Evolutionary conservation across 2,329 filamentous ascomycete species (phyloP), one percentile per base, ranked within the genome.

Genomic region (Penicillium sp.): DNA sequence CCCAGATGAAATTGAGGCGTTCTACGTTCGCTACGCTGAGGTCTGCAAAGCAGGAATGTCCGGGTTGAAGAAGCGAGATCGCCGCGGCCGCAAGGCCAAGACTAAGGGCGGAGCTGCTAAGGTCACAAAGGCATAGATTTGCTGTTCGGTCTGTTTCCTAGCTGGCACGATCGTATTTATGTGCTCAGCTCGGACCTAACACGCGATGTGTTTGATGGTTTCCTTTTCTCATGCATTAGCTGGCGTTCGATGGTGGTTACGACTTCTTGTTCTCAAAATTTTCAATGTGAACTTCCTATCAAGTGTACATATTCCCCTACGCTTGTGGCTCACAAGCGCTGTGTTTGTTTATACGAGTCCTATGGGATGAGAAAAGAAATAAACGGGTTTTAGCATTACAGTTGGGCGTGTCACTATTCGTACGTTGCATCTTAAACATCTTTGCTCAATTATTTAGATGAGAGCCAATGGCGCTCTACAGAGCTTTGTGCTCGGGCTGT

Each of bases 21-120:
- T 99, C 71, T 99, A 92, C 74, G 78, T 81, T 31, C 83, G 85
- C 51, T 99, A 97, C 78, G 93, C 92, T 23, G 94, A 97, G 66
- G 83, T 92, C 3, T 97, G 93, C 78, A 97, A 96, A 80, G 80
- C 83, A 0, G 91, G 92, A 6, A 97, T 97, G 92, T 82, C 84
- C 49, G 87, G 88, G 8, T 73, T 99, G 77, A 97, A 96, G 85
- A 96, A 96, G 72, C 84, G 94, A 66, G 93, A 97, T 77, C 85
- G 92, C 71, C 90, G 89, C 78, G 85, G 84, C 80, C 64, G 64
- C 53, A 67, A 67, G 67, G 89, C 89, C 73, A 91, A 89, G 62
- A 90, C 64, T 35, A 72, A 74, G 64, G 68, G 68, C 12, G 66
- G 63, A 57, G 70, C 68, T 52, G 58, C 66, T 31, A 75, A 72